Evolutionary conservation across 768 basidiomycete genomes (phyloP), one percentile per base, ranked within the genome.

Genomic region (Saitozyma podzolica): DNA sequence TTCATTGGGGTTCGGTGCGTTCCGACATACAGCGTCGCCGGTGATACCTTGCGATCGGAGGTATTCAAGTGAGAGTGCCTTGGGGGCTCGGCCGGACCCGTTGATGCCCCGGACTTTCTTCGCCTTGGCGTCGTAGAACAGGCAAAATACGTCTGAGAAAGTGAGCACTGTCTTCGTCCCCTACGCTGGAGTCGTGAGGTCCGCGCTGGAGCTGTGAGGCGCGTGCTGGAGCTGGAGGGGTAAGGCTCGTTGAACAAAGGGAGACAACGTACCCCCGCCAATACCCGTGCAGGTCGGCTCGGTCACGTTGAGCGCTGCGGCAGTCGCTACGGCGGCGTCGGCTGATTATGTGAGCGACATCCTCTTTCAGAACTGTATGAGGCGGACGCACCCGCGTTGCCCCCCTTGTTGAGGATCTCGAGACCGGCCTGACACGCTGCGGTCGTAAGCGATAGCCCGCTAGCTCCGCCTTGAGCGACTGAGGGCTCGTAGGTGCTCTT

Each of bases 291-390:
- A 94, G 76, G 91, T 92, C 81, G 89, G 69, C 86, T 89, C 37
- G 88, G 75, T 68, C 40, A 97, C 87, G 78, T 96, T 97, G 70
- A 99, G 79, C 14, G 92, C 94, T 5, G 88, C 93, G 54, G 93
- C 90, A 2, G 87, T 89, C 37, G 96, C 96, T 16, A 97, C 93
- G 8, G 96, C 94, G 39, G 92, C 92, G 81, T 96, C 92, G 64
- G 90, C 91, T 92, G 64, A 29, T 29, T n/a, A n/a, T 48, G 11
- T 13, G 11, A 17, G 52, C 53, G 50, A 52, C 53, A n/a, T 11
- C 39, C 40, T 42, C 6, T 41, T n/a, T 48, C 48, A 9, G 43
- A n/a, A 43, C 40, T 19, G 8, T 13, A 47, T 5, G 14, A n/a
- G 37, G 51, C n/a, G 68, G 6, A 63, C 82, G 52, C 74, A 90